Conservation (phyloP, 2,329 filamentous ascomycete genomes). For the Coleophoma crateriformis region DNA sequence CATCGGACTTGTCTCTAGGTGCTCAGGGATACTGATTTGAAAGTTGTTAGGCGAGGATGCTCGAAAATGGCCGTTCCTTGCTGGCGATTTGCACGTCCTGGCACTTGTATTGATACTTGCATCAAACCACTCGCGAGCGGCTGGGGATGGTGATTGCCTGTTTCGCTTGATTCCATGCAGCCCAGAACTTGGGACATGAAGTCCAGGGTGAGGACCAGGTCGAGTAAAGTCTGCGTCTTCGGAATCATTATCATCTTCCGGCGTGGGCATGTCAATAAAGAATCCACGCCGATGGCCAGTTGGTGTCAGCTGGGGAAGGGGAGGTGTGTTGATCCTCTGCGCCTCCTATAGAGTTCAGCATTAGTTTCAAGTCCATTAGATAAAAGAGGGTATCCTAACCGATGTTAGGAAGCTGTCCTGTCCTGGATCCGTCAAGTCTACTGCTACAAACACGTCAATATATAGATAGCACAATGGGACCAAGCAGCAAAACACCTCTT, state of each 20-base stretch:
- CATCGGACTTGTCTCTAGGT: conserved; percentile 34
- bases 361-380: neutral
- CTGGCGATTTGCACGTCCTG: neutral
- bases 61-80: neutral
- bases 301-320: conserved; percentile 12
- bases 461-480: no score
- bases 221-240: neutral
- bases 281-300: conserved; percentile 14
- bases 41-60: conserved; percentile 14
- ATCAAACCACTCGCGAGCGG: neutral
- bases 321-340: conserved; percentile 25
- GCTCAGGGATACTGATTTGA: conserved; percentile 36
- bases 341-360: conserved; percentile 17
- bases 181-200: neutral
- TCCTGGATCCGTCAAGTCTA: neutral
- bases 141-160: neutral
- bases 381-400: conserved; percentile 10
- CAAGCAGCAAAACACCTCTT: neutral
- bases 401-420: conserved; percentile 14
- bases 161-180: neutral
- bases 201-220: neutral
- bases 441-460: neutral
- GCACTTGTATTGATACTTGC: neutral
- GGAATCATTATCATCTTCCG: conserved; percentile 2
- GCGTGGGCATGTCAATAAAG: conserved; percentile 19